Evolutionary conservation across 495 filamentous ascomycete species (phyloP), one percentile per base, ranked within the genome.

Genomic region (Neohortaea acidophila): DNA sequence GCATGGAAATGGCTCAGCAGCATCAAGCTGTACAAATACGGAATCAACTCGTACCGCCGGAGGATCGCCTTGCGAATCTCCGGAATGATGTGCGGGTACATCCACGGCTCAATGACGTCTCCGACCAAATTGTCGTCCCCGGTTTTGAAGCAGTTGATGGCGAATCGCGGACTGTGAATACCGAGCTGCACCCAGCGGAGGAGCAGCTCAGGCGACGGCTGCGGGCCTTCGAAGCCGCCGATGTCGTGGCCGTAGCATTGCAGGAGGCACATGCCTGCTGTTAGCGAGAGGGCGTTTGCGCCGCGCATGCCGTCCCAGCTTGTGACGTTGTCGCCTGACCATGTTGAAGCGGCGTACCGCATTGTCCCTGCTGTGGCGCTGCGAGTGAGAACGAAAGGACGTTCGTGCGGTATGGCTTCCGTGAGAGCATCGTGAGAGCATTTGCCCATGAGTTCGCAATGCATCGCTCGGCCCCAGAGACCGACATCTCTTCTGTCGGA

Each of bases 121-220:
- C 75, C 75, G 38, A 73, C 59, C 2, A 62, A 57, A 49, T 67
- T 78, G 47, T 79, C 66, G 8, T 67, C 57, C 8, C 68, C 67
- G 4, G 76, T 79, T 55, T 81, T 81, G 66, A 75, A 81, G 54
- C 75, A 79, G 57, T 81, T 81, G 61, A 81, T 79, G 5, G 76
- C 70, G 52, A 79, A 79, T 4, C 74, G 74, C 3, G 73, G 64
- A 12, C 74, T 77, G 59, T 79, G 66, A 53, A 73, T 69, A 18
- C 75, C 77, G 2, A 78, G 63, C 48, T 81, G 76, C 35, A 79
- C 62, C 77, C 77, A 81, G 22, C 77, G 69, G 24, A 80, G 64
- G 6, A 81, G 67, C 12, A 76, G 69, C 48, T 80, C 77, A 9
- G 75, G 74, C 0, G 65, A 69, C 3, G 76, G 75, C 46, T 78